phyloP scores from a whole-genome alignment of 1,284 basidiomycete species.

The Sporisorium scitamineum region DNA sequence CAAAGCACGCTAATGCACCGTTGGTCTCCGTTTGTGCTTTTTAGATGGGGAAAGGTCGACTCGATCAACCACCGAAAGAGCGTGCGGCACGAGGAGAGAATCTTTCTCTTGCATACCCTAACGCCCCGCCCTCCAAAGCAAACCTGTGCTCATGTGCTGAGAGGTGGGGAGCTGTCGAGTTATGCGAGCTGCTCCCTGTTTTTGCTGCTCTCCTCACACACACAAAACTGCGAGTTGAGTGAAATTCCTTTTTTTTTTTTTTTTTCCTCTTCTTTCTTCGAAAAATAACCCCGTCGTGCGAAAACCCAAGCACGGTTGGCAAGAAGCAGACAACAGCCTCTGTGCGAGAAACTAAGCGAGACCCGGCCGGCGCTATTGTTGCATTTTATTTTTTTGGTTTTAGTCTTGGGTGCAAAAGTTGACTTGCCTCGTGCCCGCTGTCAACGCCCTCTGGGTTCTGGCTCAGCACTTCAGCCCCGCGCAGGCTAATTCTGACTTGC shows the following conservation, averaged over 20 bases:
- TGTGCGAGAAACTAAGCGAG: constrained; percentile 17
- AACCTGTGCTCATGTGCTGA: neutral
- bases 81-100: neutral
- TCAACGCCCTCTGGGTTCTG: neutral
- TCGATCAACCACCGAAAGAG: neutral
- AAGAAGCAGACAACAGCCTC: neutral
- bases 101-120: constrained; percentile 23
- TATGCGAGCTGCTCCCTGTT: constrained; percentile 23
- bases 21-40: too few relatives aligned
- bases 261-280: neutral
- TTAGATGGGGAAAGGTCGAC: neutral
- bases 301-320: constrained; percentile 7
- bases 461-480: neutral
- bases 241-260: constrained; percentile 12
- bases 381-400: too few relatives aligned
- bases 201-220: neutral
- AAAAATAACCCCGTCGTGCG: constrained; percentile 4
- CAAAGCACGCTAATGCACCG: neutral
- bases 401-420: too few relatives aligned
- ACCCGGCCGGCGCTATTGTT: neutral
- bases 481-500: neutral
- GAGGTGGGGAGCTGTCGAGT: constrained; percentile 13
- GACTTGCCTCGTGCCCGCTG: constrained; percentile 4
- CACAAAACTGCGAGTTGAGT: constrained; percentile 10
- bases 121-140: neutral